Evolutionary conservation across 1,139 yeast genomes (phyloP).

Genomic region (Taphrina sp.): DNA sequence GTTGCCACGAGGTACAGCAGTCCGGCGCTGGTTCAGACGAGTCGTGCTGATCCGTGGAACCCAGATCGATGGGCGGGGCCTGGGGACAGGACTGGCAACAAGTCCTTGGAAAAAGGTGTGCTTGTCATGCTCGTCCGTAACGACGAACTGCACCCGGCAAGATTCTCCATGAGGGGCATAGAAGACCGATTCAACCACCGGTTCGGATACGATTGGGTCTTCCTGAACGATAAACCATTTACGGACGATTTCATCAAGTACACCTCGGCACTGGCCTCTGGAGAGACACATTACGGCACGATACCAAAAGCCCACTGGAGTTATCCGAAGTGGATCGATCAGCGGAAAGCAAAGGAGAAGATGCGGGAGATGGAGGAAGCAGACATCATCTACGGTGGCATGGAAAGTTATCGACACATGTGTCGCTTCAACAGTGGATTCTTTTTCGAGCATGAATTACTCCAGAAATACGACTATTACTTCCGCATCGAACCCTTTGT

Average conservation of each 20-base stretch:
- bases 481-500: slow-evolving; percentile 96
- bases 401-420: slow-evolving; percentile 75
- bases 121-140: slow-evolving; percentile 74
- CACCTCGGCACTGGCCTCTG: slow-evolving; percentile 54
- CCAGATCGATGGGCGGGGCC: slow-evolving; percentile 7
- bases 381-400: slow-evolving; percentile 61
- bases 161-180: slow-evolving; percentile 60
- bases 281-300: slow-evolving; percentile 60
- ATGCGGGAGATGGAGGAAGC: slow-evolving; percentile 51
- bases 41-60: too few species aligned
- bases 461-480: slow-evolving; percentile 75
- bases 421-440: slow-evolving; percentile 90
- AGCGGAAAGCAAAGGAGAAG: slow-evolving; percentile 53
- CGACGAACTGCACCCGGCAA: slow-evolving; percentile 58
- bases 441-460: slow-evolving; percentile 72
- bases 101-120: slow-evolving; percentile 53
- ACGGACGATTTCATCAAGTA: slow-evolving; percentile 50
- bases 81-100: not conserved
- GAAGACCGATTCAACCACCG: slow-evolving; percentile 70
- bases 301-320: slow-evolving; percentile 71
- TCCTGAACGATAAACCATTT: slow-evolving; percentile 65
- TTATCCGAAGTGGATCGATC: slow-evolving; percentile 65
- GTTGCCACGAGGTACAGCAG: not conserved
- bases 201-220: slow-evolving; percentile 75
- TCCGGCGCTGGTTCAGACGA: not conserved